A percentile compares a stretch with the other conserved stretches of the same genome.
Conservation (phyloP, 2,329 filamentous ascomycete species). For the Penicillium digitatum region DNA sequence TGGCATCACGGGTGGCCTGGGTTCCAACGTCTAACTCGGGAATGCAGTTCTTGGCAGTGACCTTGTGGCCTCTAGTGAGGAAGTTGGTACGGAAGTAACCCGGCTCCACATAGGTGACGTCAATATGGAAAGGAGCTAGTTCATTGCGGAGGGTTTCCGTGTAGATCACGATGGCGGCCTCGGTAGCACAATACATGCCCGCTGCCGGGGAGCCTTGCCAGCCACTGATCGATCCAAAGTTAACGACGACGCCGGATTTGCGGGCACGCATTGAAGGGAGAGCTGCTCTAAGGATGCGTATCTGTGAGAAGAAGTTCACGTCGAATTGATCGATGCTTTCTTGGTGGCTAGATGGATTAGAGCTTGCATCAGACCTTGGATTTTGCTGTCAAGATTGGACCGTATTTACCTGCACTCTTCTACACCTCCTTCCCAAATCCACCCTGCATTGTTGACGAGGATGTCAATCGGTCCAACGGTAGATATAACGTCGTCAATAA, state of each 20-base stretch:
- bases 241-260: neutral
- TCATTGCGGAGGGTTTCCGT: neutral
- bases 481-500: neutral
- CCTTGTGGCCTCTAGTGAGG: neutral
- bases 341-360: neutral
- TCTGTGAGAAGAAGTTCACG: neutral
- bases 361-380: neutral
- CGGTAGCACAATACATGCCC: neutral
- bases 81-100: neutral
- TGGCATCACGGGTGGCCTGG: neutral
- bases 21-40: neutral
- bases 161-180: neutral
- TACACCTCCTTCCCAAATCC: neutral
- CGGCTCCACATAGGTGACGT: neutral
- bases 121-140: neutral
- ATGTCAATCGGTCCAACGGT: constrained; percentile 3
- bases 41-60: neutral
- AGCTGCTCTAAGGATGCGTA: neutral
- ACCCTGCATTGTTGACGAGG: neutral
- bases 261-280: neutral
- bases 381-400: neutral
- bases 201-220: neutral
- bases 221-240: neutral
- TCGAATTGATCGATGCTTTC: neutral
- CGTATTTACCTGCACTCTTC: neutral